Percentiles rank a stretch among this genome's conserved stretches.
Conservation (phyloP, 2,329 filamentous ascomycete species). For the Daldinia sp. region DNA sequence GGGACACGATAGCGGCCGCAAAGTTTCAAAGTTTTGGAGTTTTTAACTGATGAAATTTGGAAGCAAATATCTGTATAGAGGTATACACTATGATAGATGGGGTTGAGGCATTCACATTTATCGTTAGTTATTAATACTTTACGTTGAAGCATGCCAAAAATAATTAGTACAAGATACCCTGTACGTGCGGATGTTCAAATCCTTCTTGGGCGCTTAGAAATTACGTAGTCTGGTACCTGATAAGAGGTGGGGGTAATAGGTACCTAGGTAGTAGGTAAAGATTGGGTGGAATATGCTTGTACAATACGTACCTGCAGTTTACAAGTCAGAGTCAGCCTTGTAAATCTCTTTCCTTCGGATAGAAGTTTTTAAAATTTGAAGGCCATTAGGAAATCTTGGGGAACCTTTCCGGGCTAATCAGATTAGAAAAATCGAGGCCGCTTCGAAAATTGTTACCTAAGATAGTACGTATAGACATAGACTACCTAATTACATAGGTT, state of each 20-base stretch:
- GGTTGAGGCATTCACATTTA: no score
- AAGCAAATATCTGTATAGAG: no score
- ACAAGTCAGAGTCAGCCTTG: conserved; percentile 1
- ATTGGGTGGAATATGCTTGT: background rate
- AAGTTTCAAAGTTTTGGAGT: background rate
- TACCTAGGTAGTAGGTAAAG: no score
- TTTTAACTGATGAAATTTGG: background rate
- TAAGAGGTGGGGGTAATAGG: background rate
- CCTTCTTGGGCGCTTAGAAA: background rate
- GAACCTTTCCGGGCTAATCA: background rate
- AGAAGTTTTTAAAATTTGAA: background rate
- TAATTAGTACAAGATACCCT: no score
- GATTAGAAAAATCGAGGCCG: no score
- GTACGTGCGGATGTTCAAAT: no score
- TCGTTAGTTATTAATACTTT: background rate
- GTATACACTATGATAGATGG: no score
- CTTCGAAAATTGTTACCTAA: no score
- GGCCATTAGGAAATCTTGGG: background rate
- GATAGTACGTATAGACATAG: no score
- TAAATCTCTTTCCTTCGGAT: background rate
- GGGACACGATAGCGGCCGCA: background rate
- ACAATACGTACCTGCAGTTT: background rate
- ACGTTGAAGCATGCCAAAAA: no score
- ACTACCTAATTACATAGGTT: no score
- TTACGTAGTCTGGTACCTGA: background rate